Percentiles rank a stretch among this genome's conserved stretches.
phyloP scores from a whole-genome alignment of 2,329 filamentous ascomycete genomes.

The Epichloe sibirici region DNA sequence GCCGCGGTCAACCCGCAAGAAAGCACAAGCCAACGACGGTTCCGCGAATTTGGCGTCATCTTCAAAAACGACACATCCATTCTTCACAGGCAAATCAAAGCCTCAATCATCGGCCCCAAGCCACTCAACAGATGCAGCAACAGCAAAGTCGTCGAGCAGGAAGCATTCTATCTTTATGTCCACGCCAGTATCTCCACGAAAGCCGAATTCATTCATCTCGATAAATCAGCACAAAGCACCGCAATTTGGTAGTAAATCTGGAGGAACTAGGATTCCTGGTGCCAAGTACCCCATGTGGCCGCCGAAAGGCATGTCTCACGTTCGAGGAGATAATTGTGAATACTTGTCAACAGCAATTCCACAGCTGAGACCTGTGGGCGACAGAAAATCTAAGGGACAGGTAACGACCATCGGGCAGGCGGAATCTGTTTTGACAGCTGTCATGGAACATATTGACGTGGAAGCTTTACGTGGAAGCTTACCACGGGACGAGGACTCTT shows the following conservation, averaged over 20 bases:
- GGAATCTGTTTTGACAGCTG: conserved; percentile 31
- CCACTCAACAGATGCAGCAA: conserved; percentile 10
- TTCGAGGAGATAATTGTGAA: conserved; percentile 35
- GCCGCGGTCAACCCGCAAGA: not conserved
- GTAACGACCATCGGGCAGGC: conserved; percentile 25
- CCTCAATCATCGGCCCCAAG: conserved; percentile 10
- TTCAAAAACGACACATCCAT: conserved; percentile 28
- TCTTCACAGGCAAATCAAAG: conserved; percentile 27
- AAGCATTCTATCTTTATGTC: conserved; percentile 36
- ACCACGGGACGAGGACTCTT: conserved; percentile 23
- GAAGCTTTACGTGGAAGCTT: conserved; percentile 16
- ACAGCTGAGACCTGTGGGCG: not conserved
- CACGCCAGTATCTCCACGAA: conserved; percentile 40
- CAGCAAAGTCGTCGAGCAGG: conserved; percentile 15
- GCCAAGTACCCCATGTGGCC: conserved; percentile 61
- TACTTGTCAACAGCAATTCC: not conserved
- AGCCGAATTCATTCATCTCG: conserved; percentile 18
- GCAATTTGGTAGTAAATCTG: conserved; percentile 31
- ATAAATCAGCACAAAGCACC: conserved; percentile 19
- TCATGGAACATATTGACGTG: conserved; percentile 17
- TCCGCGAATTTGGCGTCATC: conserved; percentile 9
- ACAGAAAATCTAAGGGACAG: conserved; percentile 39
- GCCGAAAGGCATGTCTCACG: conserved; percentile 48
- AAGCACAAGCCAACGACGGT: not conserved
- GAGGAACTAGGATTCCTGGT: conserved; percentile 49